phyloP scores from a whole-genome alignment of 163 green algal genomes.

The Chlamydomonas reinhardtii region DNA sequence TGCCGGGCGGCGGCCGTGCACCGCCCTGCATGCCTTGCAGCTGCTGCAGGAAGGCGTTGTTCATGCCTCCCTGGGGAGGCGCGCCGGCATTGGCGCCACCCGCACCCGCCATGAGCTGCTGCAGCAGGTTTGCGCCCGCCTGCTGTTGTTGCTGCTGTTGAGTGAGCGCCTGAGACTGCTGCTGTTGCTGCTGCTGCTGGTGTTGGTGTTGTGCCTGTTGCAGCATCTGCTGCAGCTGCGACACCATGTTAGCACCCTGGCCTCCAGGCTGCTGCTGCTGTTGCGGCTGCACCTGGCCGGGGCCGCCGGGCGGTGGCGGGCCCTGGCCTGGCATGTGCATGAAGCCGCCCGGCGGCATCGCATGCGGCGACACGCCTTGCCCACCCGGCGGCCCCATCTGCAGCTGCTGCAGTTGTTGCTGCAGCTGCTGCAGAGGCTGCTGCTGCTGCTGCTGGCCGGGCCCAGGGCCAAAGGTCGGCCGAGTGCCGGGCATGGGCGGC shows the following conservation, averaged over 20 bases:
- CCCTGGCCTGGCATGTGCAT: background rate
- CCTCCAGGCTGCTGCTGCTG: slow-evolving; percentile 1
- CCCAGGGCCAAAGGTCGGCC: background rate
- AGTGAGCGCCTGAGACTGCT: slow-evolving; percentile 2
- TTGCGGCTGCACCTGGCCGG: background rate
- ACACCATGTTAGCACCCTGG: background rate
- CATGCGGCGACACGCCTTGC: background rate
- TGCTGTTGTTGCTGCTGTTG: background rate
- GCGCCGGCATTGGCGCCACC: background rate
- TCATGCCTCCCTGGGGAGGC: background rate
- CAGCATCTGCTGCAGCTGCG: background rate
- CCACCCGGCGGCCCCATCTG: too few relatives aligned
- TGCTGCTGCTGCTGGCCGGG: background rate
- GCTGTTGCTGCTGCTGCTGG: slow-evolving; percentile 9
- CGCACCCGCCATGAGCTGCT: slow-evolving; percentile 37
- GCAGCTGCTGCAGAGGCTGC: background rate
- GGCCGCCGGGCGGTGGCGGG: too few relatives aligned
- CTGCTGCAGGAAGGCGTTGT: background rate
- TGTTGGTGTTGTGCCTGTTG: background rate
- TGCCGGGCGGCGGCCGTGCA: background rate
- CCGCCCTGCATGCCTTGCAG: slow-evolving; percentile 15
- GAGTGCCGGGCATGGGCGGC: background rate
- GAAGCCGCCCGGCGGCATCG: too few relatives aligned
- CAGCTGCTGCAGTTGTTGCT: slow-evolving; percentile 9
- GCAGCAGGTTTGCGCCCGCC: background rate